Evolutionary conservation across 768 basidiomycete species (phyloP).

Genomic region (Mycena vulgaris): DNA sequence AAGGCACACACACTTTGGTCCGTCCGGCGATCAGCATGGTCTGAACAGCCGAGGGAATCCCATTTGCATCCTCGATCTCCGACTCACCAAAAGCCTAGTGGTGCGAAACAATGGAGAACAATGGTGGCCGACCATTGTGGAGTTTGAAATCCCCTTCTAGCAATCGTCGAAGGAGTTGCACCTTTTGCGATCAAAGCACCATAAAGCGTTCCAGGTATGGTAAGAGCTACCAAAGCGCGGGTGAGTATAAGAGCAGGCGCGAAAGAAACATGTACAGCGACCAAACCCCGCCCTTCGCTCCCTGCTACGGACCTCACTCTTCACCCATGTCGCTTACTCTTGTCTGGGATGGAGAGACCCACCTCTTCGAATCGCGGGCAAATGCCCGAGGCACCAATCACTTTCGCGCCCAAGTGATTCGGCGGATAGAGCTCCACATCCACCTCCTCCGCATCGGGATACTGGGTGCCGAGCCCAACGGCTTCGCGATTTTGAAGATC

Average conservation of each 20-base stretch:
- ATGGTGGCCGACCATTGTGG: not conserved
- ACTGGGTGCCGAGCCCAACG: not conserved
- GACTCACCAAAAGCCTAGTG: not conserved
- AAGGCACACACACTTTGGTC: too few species aligned
- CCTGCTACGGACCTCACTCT: not conserved
- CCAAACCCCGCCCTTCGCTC: not conserved
- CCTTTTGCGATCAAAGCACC: constrained; percentile 17
- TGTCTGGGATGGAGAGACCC: constrained; percentile 1
- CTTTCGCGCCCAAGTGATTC: not conserved
- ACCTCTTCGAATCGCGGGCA: constrained; percentile 1
- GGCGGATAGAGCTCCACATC: not conserved
- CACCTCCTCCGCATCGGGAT: constrained; percentile 1
- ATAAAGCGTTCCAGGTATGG: not conserved
- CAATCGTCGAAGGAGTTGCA: not conserved
- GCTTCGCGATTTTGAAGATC: constrained; percentile 25
- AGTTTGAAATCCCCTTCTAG: not conserved
- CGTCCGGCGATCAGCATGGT: too few species aligned
- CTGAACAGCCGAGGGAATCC: not conserved
- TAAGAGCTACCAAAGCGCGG: constrained; percentile 11
- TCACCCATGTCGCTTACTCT: constrained; percentile 21
- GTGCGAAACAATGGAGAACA: constrained; percentile 6
- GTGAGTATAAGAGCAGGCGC: not conserved
- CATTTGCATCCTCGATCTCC: not conserved
- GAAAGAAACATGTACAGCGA: not conserved
- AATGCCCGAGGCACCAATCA: not conserved